Evolutionary conservation across 1,139 yeast genomes (phyloP), one percentile per base, ranked within the genome.

Genomic region (Diutina catenulata): DNA sequence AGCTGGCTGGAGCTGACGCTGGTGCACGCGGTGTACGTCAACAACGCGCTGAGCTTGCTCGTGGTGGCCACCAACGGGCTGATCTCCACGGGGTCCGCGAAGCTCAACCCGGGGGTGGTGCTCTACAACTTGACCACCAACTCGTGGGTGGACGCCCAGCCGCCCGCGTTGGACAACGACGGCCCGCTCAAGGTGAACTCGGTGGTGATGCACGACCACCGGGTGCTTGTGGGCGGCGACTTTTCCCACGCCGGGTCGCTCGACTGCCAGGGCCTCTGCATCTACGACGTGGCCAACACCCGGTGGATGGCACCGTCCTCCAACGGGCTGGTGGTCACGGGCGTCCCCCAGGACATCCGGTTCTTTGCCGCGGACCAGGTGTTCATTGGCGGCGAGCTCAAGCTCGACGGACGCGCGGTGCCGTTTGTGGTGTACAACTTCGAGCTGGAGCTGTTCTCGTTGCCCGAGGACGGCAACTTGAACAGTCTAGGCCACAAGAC

Each of bases 151-250:
- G 44, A 53, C 8, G 53, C 59, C 41, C 82, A 75, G 48, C 82
- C 81, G 5, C 64, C 72, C 0, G 56, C 50, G 32, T 56, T 69
- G 28, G 51, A 62, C 3, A 43, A 45, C 40, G 43, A 50, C 46
- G 56, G 50, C 42, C 32, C 55, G 11, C 60, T 71, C 3, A 47
- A 52, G 29, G 71, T 83, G 7, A 73, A 70, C 41, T 57, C 80
- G 2, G 56, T 83, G 42, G 74, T 70, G 2, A 63, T 68, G 40
- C 68, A 72, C 44, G 78, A 75, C 7, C 53, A 66, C 19, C 64
- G 69, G 19, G 54, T 87, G 15, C 62, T 86, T 28, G 81, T 84
- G 9, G 95, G 84, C 37, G 98, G 98, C 16, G 64, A 74, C 36
- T 84, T 84, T 49, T 68, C 67, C 23, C 56, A 63, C 27, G 80